Evolutionary conservation across 495 filamentous ascomycete genomes (phyloP).

Genomic region (Neurospora intermedia): DNA sequence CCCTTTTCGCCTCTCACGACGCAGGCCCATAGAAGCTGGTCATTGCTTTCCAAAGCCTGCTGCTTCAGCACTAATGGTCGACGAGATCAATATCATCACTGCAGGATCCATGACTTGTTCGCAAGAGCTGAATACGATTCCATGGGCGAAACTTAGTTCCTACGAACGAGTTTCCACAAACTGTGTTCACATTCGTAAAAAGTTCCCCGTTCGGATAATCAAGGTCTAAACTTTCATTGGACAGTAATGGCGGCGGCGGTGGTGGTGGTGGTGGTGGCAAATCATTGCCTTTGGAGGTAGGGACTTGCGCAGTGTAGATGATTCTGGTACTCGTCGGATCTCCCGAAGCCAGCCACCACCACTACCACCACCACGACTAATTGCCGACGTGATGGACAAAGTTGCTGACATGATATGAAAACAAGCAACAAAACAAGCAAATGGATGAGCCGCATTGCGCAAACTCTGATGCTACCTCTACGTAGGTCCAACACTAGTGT

Average conservation of each 20-base stretch:
- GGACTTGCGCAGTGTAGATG: background rate
- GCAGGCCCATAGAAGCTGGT: background rate
- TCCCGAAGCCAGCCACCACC: background rate
- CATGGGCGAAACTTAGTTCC: background rate
- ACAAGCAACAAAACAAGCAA: background rate
- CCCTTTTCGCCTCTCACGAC: background rate
- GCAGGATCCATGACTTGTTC: background rate
- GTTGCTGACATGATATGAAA: background rate
- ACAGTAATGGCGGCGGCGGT: too few relatives aligned
- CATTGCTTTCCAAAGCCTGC: background rate
- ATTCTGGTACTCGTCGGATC: background rate
- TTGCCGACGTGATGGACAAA: background rate
- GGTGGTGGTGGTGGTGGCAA: background rate
- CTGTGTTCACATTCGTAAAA: background rate
- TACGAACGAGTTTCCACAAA: background rate
- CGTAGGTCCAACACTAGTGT: background rate
- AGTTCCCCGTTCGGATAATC: background rate
- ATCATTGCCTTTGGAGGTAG: background rate
- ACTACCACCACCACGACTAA: background rate
- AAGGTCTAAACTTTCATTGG: background rate
- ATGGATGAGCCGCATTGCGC: background rate
- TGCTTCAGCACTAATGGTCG: background rate
- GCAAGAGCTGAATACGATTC: background rate
- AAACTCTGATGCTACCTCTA: background rate
- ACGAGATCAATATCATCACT: background rate